These are phyloP conservation scores for Phoma sp. DNA, from an alignment of 2,329 filamentous ascomycete species.

Conservation along the genomic window DNA sequence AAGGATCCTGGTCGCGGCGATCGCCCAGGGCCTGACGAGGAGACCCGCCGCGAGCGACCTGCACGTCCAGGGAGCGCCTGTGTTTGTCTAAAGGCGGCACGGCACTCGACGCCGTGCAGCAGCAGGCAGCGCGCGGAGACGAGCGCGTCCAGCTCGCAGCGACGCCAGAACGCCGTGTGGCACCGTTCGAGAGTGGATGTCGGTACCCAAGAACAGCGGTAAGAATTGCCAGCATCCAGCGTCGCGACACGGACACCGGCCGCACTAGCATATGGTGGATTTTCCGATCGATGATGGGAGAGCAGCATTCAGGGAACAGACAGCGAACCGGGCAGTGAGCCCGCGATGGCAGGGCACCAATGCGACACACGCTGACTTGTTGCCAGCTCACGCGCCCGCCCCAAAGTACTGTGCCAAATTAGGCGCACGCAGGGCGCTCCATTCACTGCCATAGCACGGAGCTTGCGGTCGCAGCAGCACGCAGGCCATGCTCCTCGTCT, in stretches of 20 bases:
- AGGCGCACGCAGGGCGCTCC: constrained; percentile 1
- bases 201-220: neutral
- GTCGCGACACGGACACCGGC: constrained; percentile 11
- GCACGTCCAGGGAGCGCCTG: constrained; percentile 16
- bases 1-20: constrained; percentile 17
- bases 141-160: neutral
- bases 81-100: constrained; percentile 5
- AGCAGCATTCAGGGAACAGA: constrained; percentile 8
- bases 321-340: constrained; percentile 10
- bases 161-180: neutral
- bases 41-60: constrained; percentile 16
- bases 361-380: neutral
- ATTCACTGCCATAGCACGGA: neutral
- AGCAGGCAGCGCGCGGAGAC: neutral
- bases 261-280: constrained; percentile 17
- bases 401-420: neutral
- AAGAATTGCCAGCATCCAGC: neutral
- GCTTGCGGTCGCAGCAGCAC: neutral
- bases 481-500: neutral
- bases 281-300: constrained; percentile 13
- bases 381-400: constrained; percentile 16
- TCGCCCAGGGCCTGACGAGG: constrained; percentile 20
- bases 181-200: neutral
- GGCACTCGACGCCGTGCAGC: constrained; percentile 5
- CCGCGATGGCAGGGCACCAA: constrained; percentile 15